These are phyloP conservation scores for Paxillus involutus DNA, from an alignment of 768 basidiomycete genomes.

Conservation along the genomic window DNA sequence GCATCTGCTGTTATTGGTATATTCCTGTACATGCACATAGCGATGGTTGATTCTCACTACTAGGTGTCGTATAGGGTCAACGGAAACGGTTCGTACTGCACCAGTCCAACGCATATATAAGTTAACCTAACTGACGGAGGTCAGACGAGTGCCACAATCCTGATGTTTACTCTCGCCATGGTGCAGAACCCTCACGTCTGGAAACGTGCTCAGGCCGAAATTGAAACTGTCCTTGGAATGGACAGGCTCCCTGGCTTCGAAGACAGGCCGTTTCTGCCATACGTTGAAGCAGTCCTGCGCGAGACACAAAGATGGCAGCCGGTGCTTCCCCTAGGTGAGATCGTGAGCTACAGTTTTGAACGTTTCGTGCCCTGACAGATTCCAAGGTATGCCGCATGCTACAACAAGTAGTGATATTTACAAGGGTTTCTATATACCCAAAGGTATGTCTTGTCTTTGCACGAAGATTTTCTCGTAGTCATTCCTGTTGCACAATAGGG, in stretches of 20 bases:
- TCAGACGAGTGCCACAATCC: constrained; percentile 10
- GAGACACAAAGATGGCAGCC: constrained; percentile 14
- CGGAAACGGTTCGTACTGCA: constrained; percentile 6
- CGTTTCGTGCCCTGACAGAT: background rate
- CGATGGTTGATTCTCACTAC: background rate
- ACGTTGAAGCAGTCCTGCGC: constrained; percentile 11
- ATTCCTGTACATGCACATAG: background rate
- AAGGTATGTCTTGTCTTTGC: constrained; percentile 27
- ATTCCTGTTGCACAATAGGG: background rate
- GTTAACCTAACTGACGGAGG: background rate
- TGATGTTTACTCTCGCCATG: constrained; percentile 16
- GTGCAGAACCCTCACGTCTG: constrained; percentile 3
- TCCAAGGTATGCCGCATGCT: constrained; percentile 17
- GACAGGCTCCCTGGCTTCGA: constrained; percentile 9
- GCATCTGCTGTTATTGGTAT: constrained; percentile 12
- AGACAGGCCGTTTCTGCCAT: constrained; percentile 7
- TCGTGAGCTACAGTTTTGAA: background rate
- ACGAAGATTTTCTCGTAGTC: background rate
- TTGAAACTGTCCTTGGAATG: constrained; percentile 6
- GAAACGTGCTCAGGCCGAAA: constrained; percentile 11
- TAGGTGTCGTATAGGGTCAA: background rate
- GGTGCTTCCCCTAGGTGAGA: constrained; percentile 3
- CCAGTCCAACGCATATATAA: background rate
- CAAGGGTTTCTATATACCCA: constrained; percentile 49
- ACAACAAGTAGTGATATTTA: constrained; percentile 39